phyloP scores from a whole-genome alignment of 148 eudicot genomes.

The Polygonum aviculare region DNA sequence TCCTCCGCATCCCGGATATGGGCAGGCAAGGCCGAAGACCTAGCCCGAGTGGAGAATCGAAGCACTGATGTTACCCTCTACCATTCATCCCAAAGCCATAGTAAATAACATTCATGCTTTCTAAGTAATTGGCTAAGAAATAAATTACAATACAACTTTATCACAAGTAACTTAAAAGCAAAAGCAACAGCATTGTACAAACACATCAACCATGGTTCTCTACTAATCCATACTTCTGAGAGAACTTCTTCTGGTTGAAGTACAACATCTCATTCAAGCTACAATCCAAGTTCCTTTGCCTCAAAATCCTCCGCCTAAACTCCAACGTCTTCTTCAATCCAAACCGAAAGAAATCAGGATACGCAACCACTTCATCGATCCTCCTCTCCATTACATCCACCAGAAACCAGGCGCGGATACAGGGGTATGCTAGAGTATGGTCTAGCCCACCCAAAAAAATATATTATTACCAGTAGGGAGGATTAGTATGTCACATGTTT shows the following conservation, averaged over 20 bases:
- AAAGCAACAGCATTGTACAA: not conserved
- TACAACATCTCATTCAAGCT: conserved; percentile 90
- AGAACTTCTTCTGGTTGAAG: conserved; percentile 76
- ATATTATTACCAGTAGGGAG: too few relatives aligned
- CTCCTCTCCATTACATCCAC: conserved; percentile 72
- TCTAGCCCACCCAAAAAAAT: too few relatives aligned
- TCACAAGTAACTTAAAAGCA: not conserved
- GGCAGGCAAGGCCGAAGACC: too few relatives aligned
- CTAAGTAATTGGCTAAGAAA: not conserved
- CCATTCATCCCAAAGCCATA: too few relatives aligned
- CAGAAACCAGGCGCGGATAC: too few relatives aligned
- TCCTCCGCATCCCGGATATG: too few relatives aligned
- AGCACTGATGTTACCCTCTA: too few relatives aligned
- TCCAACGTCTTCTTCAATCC: conserved; percentile 77
- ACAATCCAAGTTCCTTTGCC: conserved; percentile 45
- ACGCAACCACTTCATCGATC: conserved; percentile 64
- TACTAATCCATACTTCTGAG: conserved; percentile 52
- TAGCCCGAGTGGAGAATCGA: too few relatives aligned
- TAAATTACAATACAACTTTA: not conserved
- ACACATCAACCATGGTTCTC: conserved; percentile 26
- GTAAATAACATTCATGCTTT: not conserved
- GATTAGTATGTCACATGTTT: too few relatives aligned
- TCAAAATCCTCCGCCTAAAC: conserved; percentile 65
- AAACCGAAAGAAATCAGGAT: conserved; percentile 82
- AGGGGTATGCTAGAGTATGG: too few relatives aligned